Evolutionary conservation across 2,329 filamentous ascomycete species (phyloP).

Genomic region (Rhexocercosporidium sp.): DNA sequence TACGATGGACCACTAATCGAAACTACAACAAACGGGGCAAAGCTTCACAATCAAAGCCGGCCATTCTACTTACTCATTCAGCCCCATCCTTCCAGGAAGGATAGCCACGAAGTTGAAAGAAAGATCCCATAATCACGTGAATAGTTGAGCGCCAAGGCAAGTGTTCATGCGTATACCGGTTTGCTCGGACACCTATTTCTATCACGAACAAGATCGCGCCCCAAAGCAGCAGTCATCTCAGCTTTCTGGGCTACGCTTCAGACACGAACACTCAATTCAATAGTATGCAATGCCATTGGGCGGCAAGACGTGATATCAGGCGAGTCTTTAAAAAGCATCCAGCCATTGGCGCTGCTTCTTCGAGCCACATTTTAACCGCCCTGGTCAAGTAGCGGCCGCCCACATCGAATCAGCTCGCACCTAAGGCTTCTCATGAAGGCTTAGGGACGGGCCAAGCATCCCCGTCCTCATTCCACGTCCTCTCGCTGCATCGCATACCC

Average conservation of each 20-base stretch:
- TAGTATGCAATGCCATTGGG: constrained; percentile 11
- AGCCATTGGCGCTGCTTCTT: constrained; percentile 15
- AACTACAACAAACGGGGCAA: no score
- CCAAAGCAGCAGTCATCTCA: neutral
- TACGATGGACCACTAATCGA: no score
- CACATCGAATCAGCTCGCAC: constrained; percentile 21
- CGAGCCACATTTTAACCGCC: constrained; percentile 11
- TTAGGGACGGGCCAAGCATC: constrained; percentile 24
- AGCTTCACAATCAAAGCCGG: no score
- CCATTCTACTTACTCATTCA: no score
- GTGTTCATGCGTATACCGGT: no score
- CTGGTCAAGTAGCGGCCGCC: constrained; percentile 8
- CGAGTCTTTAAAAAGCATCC: constrained; percentile 4
- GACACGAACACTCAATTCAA: neutral
- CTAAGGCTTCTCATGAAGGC: constrained; percentile 12
- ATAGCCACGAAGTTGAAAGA: no score
- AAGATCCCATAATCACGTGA: no score
- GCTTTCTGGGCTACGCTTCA: neutral
- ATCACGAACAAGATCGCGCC: neutral
- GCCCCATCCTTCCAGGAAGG: no score
- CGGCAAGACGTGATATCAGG: constrained; percentile 15
- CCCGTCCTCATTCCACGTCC: constrained; percentile 19
- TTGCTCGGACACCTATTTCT: neutral
- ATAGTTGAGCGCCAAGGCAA: no score
- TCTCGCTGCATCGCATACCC: constrained; percentile 30